Evolutionary conservation across 1,284 basidiomycete species (phyloP).

Genomic region (Naganishia liquefaciens): DNA sequence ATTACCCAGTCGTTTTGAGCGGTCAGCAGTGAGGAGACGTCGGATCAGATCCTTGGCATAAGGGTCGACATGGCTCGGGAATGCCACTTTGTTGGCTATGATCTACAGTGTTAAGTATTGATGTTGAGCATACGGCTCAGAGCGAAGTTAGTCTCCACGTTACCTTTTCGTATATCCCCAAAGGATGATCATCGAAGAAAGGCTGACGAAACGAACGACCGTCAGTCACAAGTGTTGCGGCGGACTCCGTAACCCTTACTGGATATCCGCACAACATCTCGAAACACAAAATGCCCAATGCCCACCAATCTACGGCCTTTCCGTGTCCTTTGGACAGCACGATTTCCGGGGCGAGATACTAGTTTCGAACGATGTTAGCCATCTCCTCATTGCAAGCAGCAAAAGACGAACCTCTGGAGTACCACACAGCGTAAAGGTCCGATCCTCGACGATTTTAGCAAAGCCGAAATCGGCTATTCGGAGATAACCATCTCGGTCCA

Average conservation of each 20-base stretch:
- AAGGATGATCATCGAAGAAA: conserved; percentile 55
- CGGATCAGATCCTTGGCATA: conserved; percentile 57
- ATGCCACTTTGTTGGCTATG: conserved; percentile 54
- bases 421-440: conserved; percentile 55
- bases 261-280: conserved; percentile 58
- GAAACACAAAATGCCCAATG: conserved; percentile 57
- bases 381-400: not conserved
- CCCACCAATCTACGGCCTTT: conserved; percentile 59
- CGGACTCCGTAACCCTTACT: conserved; percentile 22
- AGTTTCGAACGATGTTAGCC: not conserved
- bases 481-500: conserved; percentile 55
- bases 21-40: conserved; percentile 55
- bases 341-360: conserved; percentile 57
- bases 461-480: conserved; percentile 60
- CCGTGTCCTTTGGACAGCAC: conserved; percentile 58
- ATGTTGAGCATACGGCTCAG: not conserved
- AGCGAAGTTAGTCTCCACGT: not conserved
- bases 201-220: conserved; percentile 33
- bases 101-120: conserved; percentile 44
- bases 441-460: conserved; percentile 56
- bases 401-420: conserved; percentile 31
- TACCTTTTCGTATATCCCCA: conserved; percentile 54
- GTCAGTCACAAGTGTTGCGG: not conserved
- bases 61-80: conserved; percentile 56
- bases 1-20: conserved; percentile 56